Base-by-base conservation (phyloP, 1,284 basidiomycete species). In the Cryptococcus sp. region DNA sequence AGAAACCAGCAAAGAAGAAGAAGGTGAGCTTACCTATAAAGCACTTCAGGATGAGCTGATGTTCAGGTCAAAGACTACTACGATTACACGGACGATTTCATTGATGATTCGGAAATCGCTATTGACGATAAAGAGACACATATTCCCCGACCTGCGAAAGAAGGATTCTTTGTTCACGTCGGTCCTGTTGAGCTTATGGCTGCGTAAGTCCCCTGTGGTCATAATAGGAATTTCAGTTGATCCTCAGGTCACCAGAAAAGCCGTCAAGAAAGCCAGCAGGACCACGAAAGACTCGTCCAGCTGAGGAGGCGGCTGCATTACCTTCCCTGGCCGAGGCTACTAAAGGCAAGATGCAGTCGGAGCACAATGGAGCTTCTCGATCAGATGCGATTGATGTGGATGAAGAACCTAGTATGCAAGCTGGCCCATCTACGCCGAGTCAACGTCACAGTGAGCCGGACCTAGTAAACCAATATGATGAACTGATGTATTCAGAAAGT, bases 51-150 rank as follows among this genome's bases (percentile, higher is more conserved):
- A n/a, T n/a, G 21, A 4, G 41, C 46, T 54, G 44, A 57, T 46
- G 46, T 18, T 41, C 2, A 59, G 53, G 81, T 82, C 71, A 84
- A 85, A 73, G 85, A 87, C 59, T 86, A 61, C 46, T 98, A 98
- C 78, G 93, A 98, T 75, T 79, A 86, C 18, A 79, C 81, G 1
- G 94, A 98, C 75, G 88, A 90, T 0, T 98, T 98, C 76, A 97
- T 98, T 66, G 94, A 98, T 78, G 94, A 98, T 75, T 91, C 91
- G 0, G 93, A 98, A 70, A 81, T 96, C 50, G 84, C 83, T 19
- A 78, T 93, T 40, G 92, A 97, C 75, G 86, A 93, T 67, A 85
- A 91, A 1, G 32, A 34, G 32, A 91, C 87, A 2, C 89, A 84
- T 75, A 88, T 91, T 66, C 89, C 87, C n/a, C 86, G 91, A 73